Percentiles rank a stretch among this genome's conserved stretches.
Conservation (phyloP, 2,329 filamentous ascomycete genomes). For the Claviceps sp. region DNA sequence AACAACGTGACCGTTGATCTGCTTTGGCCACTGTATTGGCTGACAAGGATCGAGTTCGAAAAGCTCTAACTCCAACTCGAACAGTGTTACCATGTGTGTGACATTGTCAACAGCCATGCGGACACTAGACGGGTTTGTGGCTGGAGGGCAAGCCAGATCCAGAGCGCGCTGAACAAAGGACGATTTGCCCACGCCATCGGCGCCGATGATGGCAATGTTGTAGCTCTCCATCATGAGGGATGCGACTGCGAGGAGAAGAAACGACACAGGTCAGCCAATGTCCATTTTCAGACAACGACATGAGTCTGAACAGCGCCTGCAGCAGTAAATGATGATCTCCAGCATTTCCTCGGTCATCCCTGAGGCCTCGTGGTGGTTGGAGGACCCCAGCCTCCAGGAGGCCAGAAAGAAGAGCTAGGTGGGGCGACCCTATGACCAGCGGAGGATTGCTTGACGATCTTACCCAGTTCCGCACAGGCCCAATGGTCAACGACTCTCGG, state of each 20-base stretch:
- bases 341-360: neutral
- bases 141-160: slow-evolving; percentile 38
- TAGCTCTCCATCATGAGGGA: slow-evolving; percentile 40
- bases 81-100: slow-evolving; percentile 44
- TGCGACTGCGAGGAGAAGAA: slow-evolving; percentile 14
- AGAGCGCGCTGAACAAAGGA: slow-evolving; percentile 52
- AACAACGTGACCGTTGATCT: slow-evolving; percentile 55
- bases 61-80: slow-evolving; percentile 53
- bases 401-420: neutral
- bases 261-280: slow-evolving; percentile 4
- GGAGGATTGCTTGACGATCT: slow-evolving; percentile 8
- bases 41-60: slow-evolving; percentile 45
- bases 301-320: neutral
- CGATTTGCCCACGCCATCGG: slow-evolving; percentile 53
- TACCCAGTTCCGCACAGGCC: slow-evolving; percentile 24
- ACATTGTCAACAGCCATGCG: slow-evolving; percentile 46
- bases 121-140: slow-evolving; percentile 39
- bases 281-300: slow-evolving; percentile 1
- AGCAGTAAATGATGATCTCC: neutral
- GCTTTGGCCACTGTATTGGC: slow-evolving; percentile 52
- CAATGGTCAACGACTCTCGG: slow-evolving; percentile 34
- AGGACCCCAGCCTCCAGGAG: neutral
- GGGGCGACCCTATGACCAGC: slow-evolving; percentile 1
- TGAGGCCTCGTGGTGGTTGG: slow-evolving; percentile 2
- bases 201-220: slow-evolving; percentile 54